Evolutionary conservation across 495 filamentous ascomycete genomes (phyloP).

Genomic region (Penicillium lagena): DNA sequence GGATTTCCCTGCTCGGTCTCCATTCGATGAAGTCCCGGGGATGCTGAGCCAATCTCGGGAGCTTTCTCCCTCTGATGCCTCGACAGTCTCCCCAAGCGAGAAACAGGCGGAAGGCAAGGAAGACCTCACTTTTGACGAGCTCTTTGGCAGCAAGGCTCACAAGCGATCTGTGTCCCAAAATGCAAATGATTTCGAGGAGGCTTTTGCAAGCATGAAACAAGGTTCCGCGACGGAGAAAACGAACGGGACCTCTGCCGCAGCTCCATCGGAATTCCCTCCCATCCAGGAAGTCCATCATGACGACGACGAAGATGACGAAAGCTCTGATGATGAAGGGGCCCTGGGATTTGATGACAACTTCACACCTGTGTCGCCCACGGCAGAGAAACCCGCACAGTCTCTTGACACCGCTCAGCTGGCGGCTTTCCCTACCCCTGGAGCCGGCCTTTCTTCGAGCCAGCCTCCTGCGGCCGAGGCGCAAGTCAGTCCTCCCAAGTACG

Average conservation of each 20-base stretch:
- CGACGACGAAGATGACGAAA: conserved; percentile 65
- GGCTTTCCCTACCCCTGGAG: conserved; percentile 33
- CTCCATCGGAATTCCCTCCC: conserved; percentile 76
- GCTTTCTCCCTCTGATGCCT: conserved; percentile 9
- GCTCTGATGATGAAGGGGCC: conserved; percentile 60
- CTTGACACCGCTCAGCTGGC: conserved; percentile 35
- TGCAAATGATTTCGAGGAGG: conserved; percentile 44
- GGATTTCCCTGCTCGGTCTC: conserved; percentile 19
- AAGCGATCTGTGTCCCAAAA: conserved; percentile 54
- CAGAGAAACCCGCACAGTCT: conserved; percentile 19
- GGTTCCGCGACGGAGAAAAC: conserved; percentile 10
- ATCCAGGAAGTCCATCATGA: conserved; percentile 80
- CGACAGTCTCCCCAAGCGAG: conserved; percentile 17
- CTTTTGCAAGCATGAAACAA: conserved; percentile 38
- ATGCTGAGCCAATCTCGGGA: conserved; percentile 22
- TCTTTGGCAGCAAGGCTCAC: conserved; percentile 51
- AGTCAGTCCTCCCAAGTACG: conserved; percentile 60
- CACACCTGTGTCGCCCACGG: conserved; percentile 56
- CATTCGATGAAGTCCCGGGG: conserved; percentile 38
- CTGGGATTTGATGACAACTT: conserved; percentile 90
- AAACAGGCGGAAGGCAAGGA: conserved; percentile 15
- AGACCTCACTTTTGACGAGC: conserved; percentile 41
- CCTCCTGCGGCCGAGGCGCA: conserved; percentile 52
- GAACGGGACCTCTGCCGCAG: conserved; percentile 25
- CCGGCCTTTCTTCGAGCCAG: conserved; percentile 16